These are phyloP conservation scores for Coniochaeta ligniaria DNA, from an alignment of 2,329 filamentous ascomycete genomes.

Conservation along the genomic window DNA sequence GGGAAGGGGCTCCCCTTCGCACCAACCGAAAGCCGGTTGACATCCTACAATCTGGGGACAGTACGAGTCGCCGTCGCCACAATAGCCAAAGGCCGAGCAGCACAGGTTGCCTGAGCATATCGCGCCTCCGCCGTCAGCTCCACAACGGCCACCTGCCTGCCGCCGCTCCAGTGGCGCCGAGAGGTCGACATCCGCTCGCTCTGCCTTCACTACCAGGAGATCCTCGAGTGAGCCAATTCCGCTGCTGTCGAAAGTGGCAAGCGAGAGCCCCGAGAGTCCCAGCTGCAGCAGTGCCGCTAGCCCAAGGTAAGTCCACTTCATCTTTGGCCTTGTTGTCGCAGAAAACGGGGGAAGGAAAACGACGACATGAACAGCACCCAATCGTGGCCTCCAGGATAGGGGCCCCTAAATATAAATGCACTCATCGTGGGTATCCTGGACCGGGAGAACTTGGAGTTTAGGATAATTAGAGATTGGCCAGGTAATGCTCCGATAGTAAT, in stretches of 20 bases:
- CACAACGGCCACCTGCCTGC: constrained; percentile 11
- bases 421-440: background rate
- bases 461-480: background rate
- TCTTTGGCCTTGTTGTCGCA: background rate
- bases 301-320: background rate
- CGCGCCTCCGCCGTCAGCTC: constrained; percentile 10
- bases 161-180: constrained; percentile 11
- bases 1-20: constrained; percentile 9
- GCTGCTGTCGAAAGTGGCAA: background rate
- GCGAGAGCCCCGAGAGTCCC: background rate
- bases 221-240: background rate
- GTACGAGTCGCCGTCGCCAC: constrained; percentile 15
- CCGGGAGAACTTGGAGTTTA: constrained; percentile 1
- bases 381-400: background rate
- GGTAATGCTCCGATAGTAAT: background rate
- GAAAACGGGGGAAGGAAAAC: background rate
- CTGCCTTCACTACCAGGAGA: background rate
- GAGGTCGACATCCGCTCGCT: background rate
- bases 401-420: background rate
- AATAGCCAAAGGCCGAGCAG: constrained; percentile 19
- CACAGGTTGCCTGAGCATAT: constrained; percentile 13
- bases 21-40: constrained; percentile 14
- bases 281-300: background rate
- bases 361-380: background rate
- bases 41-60: constrained; percentile 7